Evolutionary conservation across 768 basidiomycete species (phyloP).

Genomic region (Rhodotorula toruloides): DNA sequence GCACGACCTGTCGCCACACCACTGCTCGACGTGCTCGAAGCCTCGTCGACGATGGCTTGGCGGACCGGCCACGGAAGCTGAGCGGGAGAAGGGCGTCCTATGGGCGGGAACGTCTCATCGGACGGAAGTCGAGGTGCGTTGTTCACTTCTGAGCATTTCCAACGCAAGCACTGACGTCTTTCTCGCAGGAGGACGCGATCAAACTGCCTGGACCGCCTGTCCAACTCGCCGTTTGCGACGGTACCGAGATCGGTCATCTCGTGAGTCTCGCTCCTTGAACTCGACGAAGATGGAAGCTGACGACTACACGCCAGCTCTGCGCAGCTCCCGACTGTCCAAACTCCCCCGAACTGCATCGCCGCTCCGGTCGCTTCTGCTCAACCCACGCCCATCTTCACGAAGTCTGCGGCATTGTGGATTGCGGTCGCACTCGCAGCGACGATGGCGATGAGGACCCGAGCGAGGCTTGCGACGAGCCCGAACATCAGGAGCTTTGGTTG

Average conservation of each 20-base stretch:
- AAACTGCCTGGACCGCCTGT: neutral
- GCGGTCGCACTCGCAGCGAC: neutral
- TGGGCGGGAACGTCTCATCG: constrained; percentile 6
- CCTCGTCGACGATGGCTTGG: constrained; percentile 1
- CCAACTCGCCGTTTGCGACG: constrained; percentile 27
- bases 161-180: neutral
- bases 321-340: constrained; percentile 21
- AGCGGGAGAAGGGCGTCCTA: neutral
- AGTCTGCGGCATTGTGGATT: constrained; percentile 18
- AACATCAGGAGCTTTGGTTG: constrained; percentile 2
- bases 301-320: constrained; percentile 13
- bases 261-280: neutral
- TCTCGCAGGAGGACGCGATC: neutral
- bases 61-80: neutral
- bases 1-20: neutral
- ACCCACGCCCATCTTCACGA: neutral
- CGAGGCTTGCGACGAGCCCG: constrained; percentile 12
- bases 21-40: constrained; percentile 1
- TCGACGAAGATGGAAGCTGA: too few species aligned
- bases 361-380: constrained; percentile 12
- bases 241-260: constrained; percentile 18
- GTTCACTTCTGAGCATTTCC: neutral
- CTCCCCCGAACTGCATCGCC: constrained; percentile 11
- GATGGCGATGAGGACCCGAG: neutral
- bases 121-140: neutral